Conservation (phyloP, 441 rosid genomes). For the Populus trichocarpa region DNA sequence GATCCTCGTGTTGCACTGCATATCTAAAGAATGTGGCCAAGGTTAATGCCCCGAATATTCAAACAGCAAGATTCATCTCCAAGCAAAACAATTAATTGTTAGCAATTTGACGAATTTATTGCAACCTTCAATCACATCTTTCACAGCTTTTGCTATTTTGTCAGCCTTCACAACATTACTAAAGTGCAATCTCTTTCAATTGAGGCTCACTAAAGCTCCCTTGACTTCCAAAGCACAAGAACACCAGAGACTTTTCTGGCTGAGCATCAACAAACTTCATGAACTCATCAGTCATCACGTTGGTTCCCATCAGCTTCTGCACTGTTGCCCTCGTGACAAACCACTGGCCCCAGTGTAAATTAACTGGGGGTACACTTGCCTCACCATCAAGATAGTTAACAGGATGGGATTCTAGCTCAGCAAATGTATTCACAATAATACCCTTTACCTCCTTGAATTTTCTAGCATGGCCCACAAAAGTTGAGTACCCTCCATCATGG, state of each 20-base stretch:
- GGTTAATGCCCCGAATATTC: too few species aligned
- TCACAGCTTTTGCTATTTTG: constrained; percentile 7
- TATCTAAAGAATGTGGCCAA: too few species aligned
- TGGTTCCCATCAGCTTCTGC: neutral
- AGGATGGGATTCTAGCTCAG: constrained; percentile 45
- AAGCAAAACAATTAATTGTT: too few species aligned
- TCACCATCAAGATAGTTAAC: constrained; percentile 20
- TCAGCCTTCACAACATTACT: constrained; percentile 5
- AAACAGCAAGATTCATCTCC: too few species aligned
- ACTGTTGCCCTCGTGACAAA: neutral
- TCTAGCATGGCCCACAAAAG: neutral
- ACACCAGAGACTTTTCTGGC: constrained; percentile 39
- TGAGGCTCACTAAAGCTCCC: constrained; percentile 30
- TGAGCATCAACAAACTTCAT: constrained; percentile 40
- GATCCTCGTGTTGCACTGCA: too few species aligned
- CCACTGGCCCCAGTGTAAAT: constrained; percentile 27
- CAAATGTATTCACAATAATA: constrained; percentile 47
- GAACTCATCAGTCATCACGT: constrained; percentile 19
- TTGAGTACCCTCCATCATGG: constrained; percentile 10
- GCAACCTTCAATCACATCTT: constrained; percentile 8
- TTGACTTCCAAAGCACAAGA: constrained; percentile 53
- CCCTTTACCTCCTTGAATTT: constrained; percentile 33
- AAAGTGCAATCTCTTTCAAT: constrained; percentile 14
- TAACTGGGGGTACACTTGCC: too few species aligned
- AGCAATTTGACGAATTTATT: too few species aligned